Percentiles rank a stretch among this genome's conserved stretches.
Evolutionary conservation across 1,139 yeast genomes (phyloP).

Genomic region (Yamadazyma friedrichii): DNA sequence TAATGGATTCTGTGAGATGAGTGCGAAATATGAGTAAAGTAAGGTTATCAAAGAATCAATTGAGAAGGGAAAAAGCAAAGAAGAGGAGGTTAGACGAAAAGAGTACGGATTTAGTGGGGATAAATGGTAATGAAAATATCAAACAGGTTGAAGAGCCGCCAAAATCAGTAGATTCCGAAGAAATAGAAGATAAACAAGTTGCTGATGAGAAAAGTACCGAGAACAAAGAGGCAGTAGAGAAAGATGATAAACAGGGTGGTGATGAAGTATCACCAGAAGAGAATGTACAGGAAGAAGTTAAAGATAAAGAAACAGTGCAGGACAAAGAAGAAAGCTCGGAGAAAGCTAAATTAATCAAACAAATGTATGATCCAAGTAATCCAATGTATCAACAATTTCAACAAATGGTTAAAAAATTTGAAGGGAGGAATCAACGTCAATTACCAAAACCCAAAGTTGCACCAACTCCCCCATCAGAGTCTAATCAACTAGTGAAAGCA

Average conservation of each 20-base stretch:
- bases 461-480: conserved; percentile 1
- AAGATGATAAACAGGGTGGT: too few species aligned
- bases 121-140: neutral
- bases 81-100: conserved; percentile 34
- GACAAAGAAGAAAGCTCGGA: neutral
- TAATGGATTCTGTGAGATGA: neutral
- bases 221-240: neutral
- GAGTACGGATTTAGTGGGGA: neutral
- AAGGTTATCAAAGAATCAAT: conserved; percentile 54
- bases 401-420: conserved; percentile 4
- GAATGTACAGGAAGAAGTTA: neutral
- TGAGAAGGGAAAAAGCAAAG: conserved; percentile 61
- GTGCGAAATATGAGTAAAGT: conserved; percentile 7
- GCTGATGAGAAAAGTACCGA: too few species aligned
- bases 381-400: conserved; percentile 6
- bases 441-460: neutral
- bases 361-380: conserved; percentile 4
- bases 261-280: too few species aligned
- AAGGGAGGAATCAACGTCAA: neutral
- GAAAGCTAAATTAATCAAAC: conserved; percentile 1
- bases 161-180: neutral
- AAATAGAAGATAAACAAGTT: neutral
- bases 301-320: neutral
- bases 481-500: neutral
- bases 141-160: neutral